Evolutionary conservation across 2,329 filamentous ascomycete genomes (phyloP), one percentile per base, ranked within the genome.

Genomic region (Fusarium sp.): DNA sequence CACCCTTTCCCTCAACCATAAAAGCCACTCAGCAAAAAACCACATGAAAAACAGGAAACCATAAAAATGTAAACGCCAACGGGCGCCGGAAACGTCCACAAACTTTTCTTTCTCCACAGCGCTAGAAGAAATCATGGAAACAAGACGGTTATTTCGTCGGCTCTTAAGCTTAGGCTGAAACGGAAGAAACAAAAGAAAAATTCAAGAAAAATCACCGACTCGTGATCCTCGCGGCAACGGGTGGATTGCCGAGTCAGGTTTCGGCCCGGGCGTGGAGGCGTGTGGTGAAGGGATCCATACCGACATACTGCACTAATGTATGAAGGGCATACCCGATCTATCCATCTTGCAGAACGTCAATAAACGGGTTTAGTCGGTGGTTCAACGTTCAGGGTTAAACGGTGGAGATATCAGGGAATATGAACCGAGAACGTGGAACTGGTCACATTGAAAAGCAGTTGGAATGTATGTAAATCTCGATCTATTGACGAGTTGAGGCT

Each of bases 271-370:
- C 40, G n/a, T 62, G 58, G 45, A 31, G 33, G 36, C 33, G 9
- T 21, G 28, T 42, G 34, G n/a, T 19, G 46, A 39, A 26, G 42
- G 52, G 60, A 64, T 64, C 51, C 59, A 59, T 57, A 26, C 13
- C 40, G 38, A 39, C 11, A 14, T 47, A 36, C 39, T 40, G 60
- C 60, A 60, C 62, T 65, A 65, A 65, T 65, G 62, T 65, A 65
- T 46, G 9, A 52, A 65, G 36, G 60, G 42, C 45, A 43, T 58
- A 58, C n/a, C 61, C 45, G 52, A 26, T 40, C 39, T 38, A 40
- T 63, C 51, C 42, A 58, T 64, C 62, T 52, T 60, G 45, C 62
- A 65, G 46, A 59, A 64, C 19, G 43, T 61, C 34, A 58, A 17
- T 33, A 33, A 58, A 58, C 59, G 34, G 61, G 59, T 26, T 58